Evolutionary conservation across 2,329 filamentous ascomycete species (phyloP).

Genomic region (Malbranchea zuffiana): DNA sequence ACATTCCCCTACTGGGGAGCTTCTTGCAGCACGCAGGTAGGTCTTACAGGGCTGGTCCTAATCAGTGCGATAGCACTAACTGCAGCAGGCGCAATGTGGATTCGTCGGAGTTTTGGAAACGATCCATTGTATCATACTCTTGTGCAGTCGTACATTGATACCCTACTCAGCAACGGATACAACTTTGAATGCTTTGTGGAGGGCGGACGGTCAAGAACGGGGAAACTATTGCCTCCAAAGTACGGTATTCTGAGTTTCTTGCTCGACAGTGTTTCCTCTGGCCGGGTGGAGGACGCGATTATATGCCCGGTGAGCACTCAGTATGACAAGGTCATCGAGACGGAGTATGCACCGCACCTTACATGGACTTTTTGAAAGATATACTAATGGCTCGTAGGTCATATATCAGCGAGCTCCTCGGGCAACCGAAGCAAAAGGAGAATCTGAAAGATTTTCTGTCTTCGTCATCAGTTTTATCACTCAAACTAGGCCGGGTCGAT

Average conservation of each 20-base stretch:
- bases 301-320: conserved; percentile 95
- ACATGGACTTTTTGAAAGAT: not conserved
- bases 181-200: conserved; percentile 98
- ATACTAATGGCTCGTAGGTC: conserved; percentile 40
- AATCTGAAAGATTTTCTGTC: conserved; percentile 84
- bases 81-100: conserved; percentile 71
- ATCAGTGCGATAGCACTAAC: conserved; percentile 14
- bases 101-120: conserved; percentile 81
- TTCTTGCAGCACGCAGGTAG: conserved; percentile 84
- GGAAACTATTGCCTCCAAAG: conserved; percentile 86
- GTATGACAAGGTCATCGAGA: conserved; percentile 98
- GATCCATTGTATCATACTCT: conserved; percentile 81
- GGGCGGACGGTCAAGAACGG: conserved; percentile 81
- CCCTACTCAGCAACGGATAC: conserved; percentile 75
- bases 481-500: conserved; percentile 84
- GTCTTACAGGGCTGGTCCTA: conserved; percentile 15
- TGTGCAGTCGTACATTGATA: conserved; percentile 96
- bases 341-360: conserved; percentile 45
- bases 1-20: conserved; percentile 77
- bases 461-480: conserved; percentile 73
- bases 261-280: conserved; percentile 78
- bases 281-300: conserved; percentile 77
- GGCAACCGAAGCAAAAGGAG: conserved; percentile 90
- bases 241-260: conserved; percentile 92
- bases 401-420: conserved; percentile 87